Base-by-base conservation (phyloP, 2,329 filamentous ascomycete species). In the Apiospora marii region DNA sequence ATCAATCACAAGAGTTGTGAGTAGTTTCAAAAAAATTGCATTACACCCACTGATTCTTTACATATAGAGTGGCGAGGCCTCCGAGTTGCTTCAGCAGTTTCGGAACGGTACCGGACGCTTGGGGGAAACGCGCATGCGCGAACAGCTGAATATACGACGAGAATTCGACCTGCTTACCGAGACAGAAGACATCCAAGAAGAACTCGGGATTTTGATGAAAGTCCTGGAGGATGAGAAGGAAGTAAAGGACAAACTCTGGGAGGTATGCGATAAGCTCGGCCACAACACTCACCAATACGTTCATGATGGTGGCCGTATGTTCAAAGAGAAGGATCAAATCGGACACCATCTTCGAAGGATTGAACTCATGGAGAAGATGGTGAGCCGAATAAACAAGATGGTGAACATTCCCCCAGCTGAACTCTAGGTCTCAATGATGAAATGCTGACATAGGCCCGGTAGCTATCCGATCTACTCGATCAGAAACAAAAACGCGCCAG, bases 401-500 rank as follows among this genome's bases (percentile, higher is more conserved):
- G 61, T 43, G n/a, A 41, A 16, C 1, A 3, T 37, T 6, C 37
- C 10, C 37, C 37, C 37, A 37, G 37, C 37, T 1, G 3, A 3
- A 5, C 37, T 37, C 5, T 1, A 6, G 58, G 1, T 16, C 6
- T 14, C n/a, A 16, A 13, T 41, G 16, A 22, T 4, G 8, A 1
- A 67, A 12, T 41, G 41, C 61, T 27, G 5, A 41, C 6, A n/a
- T 43, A 7, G 16, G 8, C 19, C 13, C 41, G 6, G 14, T 14
- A 67, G 61, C 61, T 67, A n/a, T 27, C 24, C 34, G 22, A 41
- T 6, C 61, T 67, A 14, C 61, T 67, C 34, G 19, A 43, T 13
- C 61, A 41, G 22, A 67, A 67, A 27, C 61, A 67, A n/a, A 67
- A 67, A 22, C 61, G 24, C n/a, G 61, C 61, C 19, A 67, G 5